Evolutionary conservation across 495 filamentous ascomycete genomes (phyloP), one percentile per base, ranked within the genome.

Genomic region (Xylaria scruposa): DNA sequence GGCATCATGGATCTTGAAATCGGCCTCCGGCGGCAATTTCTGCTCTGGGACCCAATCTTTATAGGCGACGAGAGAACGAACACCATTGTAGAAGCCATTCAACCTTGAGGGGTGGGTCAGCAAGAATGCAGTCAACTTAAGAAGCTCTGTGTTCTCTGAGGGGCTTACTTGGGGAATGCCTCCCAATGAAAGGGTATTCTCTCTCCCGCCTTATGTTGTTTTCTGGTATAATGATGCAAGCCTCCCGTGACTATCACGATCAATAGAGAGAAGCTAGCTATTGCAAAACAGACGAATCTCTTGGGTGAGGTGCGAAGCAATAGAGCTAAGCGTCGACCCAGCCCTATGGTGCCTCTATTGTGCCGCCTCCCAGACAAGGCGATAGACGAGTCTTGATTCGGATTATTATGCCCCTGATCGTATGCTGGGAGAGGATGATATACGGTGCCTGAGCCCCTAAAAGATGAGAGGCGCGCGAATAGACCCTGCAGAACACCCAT

Each of bases 21-120:
- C 71, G 36, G 76, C 24, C 4, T 36, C 70, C 1, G 47, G 31
- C 33, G 65, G 65, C 7, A 44, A 21, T 67, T 76, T 91, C 78
- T 91, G 94, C 77, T 94, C 92, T 15, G 92, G 89, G 21, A 86
- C 76, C 73, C 91, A 90, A 29, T 90, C 84, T 17, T 80, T 75
- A 63, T 87, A 85, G 26, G 85, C 76, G 1, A 91, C 87, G 72
- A 94, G 78, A 4, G 85, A 86, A 54, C 87, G 80, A 44, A 95
- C 81, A 0, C 92, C 92, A 47, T 93, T 91, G 77, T 93, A 89
- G 77, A 94, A 95, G 46, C 92, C 84, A 76, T 84, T 87, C 63
- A 95, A 74, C 33, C 77, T 78, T 51, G 6, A 63, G 62, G n/a
- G n/a, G 12, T 33, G 17, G 4, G 49, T 67, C 8, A 67, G 65